phyloP scores from a whole-genome alignment of 2,329 filamentous ascomycete species.

The Lachnellula cervina region DNA sequence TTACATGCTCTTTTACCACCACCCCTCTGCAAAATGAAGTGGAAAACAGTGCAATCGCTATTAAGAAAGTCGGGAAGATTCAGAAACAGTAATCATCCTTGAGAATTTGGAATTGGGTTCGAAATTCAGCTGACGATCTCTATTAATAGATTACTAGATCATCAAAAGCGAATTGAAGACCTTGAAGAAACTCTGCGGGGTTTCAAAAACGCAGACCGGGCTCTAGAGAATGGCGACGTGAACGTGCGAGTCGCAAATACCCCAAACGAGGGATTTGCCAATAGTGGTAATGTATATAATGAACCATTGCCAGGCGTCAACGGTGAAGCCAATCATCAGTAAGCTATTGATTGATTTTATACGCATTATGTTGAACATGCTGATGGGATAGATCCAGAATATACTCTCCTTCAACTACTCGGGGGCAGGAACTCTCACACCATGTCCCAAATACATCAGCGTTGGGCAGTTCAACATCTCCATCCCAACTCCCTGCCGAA shows the following conservation, averaged over 20 bases:
- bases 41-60: not conserved
- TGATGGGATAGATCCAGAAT: not conserved
- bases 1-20: constrained; percentile 6
- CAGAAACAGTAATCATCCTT: not conserved
- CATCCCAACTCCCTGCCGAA: not conserved
- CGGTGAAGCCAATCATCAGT: constrained; percentile 1
- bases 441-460: not conserved
- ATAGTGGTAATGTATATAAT: not conserved
- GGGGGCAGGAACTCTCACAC: not conserved
- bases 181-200: not conserved
- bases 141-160: not conserved
- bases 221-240: too few relatives aligned
- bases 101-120: too few relatives aligned
- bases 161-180: constrained; percentile 1
- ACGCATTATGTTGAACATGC: too few relatives aligned
- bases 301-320: not conserved
- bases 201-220: not conserved
- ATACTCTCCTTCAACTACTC: constrained; percentile 1
- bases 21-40: constrained; percentile 1
- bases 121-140: not conserved
- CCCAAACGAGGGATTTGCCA: too few relatives aligned
- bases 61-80: constrained; percentile 3
- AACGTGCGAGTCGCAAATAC: too few relatives aligned
- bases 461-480: not conserved
- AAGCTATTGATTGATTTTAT: too few relatives aligned